Base-by-base conservation (phyloP, 768 basidiomycete genomes). In the Hygrophorus russula region DNA sequence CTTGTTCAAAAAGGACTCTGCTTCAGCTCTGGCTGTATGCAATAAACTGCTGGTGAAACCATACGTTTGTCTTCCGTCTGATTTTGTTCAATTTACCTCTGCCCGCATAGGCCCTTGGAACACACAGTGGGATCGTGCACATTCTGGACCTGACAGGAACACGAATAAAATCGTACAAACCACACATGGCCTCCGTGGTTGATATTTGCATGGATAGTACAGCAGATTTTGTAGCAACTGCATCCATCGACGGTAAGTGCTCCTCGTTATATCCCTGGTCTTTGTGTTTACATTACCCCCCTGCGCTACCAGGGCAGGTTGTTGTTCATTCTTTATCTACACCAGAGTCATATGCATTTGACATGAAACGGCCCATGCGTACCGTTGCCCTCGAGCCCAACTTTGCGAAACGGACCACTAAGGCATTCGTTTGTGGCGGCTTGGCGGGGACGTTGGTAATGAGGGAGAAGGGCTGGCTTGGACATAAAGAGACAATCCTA, bases 401-500 rank as follows among this genome's bases (percentile, higher is more conserved):
- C 47, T 99, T 94, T 49, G 77, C 83, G 3, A 86, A 84, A 61
- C 76, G 75, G 39, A 70, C 72, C 30, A 76, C 84, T 6, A 73
- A 89, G 15, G 74, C 84, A 0, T 82, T 96, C 52, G 84, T 96
- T 9, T 89, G 84, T 44, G 96, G 94, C 15, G 96, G 96, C 7
- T 73, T 94, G 72, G 83, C 88, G 0, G 94, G 96, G 3, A 78
- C 71, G 15, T 65, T 99, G 19, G 68, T 87, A n/a, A 53, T 96
- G 52, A 78, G 86, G 49, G 94, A 97, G 67, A 97, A 96, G 57
- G 88, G 92, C 5, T 97, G 96, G 93, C 63, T 97, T 1, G 92
- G 94, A 0, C 87, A 96, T 54, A 96, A 88, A 55, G 92, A 94
- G 58, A 87, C 82, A 0, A 60, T 82, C 5, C 58, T 96, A 14